Evolutionary conservation across 352 stramenopile genomes (phyloP).

Genomic region (Phytophthora meadii): DNA sequence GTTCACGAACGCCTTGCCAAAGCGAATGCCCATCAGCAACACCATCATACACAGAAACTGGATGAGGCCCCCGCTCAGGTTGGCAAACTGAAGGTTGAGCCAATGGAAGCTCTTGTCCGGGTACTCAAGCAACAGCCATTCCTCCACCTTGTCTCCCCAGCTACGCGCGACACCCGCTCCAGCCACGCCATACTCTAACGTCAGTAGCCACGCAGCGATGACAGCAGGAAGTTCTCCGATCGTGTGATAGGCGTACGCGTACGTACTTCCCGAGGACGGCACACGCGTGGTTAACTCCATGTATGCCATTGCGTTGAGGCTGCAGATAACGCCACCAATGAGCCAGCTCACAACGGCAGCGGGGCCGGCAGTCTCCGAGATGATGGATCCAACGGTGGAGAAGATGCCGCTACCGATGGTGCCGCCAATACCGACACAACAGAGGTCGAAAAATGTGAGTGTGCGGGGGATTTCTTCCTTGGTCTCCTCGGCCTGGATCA

Average conservation of each 20-base stretch:
- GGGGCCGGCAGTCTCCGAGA: slow-evolving; percentile 76
- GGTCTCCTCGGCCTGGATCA: slow-evolving; percentile 67
- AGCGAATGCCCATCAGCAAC: slow-evolving; percentile 80
- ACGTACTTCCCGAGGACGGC: slow-evolving; percentile 88
- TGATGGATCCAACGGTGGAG: slow-evolving; percentile 67
- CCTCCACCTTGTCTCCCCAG: slow-evolving; percentile 92
- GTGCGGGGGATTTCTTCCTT: slow-evolving; percentile 53
- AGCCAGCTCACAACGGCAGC: slow-evolving; percentile 77
- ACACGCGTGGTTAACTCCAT: slow-evolving; percentile 88
- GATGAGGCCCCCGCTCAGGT: slow-evolving; percentile 59
- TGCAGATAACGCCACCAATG: slow-evolving; percentile 79
- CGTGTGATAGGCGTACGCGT: slow-evolving; percentile 91
- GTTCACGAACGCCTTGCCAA: slow-evolving; percentile 89
- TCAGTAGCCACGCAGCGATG: slow-evolving; percentile 84
- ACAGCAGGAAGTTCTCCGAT: slow-evolving; percentile 92
- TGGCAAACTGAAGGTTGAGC: slow-evolving; percentile 62
- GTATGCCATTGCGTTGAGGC: slow-evolving; percentile 81
- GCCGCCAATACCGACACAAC: slow-evolving; percentile 89
- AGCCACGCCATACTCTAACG: slow-evolving; percentile 91
- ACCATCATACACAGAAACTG: slow-evolving; percentile 70
- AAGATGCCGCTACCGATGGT: slow-evolving; percentile 92
- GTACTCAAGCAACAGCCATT: slow-evolving; percentile 58
- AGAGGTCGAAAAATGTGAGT: slow-evolving; percentile 83
- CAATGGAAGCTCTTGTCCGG: slow-evolving; percentile 50
- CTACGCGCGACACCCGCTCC: slow-evolving; percentile 90